A percentile compares a stretch with the other conserved stretches of the same genome.
Evolutionary conservation across 2,329 filamentous ascomycete species (phyloP).

Genomic region (Leptographium wingfieldii): DNA sequence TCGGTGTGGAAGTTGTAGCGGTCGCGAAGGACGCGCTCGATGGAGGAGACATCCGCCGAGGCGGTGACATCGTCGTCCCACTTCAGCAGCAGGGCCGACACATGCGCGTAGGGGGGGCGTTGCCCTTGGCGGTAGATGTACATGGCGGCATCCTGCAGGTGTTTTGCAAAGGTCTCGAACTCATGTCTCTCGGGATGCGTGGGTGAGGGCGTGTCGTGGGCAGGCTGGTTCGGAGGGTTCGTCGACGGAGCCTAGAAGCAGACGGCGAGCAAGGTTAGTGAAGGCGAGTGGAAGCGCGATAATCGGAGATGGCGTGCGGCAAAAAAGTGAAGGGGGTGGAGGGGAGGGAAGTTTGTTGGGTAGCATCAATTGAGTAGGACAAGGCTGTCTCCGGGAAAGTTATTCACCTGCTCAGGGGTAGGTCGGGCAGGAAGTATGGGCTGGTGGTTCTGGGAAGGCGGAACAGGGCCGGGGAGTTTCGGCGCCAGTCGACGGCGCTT

Average conservation of each 20-base stretch:
- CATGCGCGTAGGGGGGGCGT: conserved; percentile 41
- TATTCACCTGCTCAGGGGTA: conserved; percentile 10
- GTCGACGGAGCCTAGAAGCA: not conserved
- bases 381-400: not conserved
- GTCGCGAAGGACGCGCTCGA: conserved; percentile 46
- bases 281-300: not conserved
- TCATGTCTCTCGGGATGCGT: conserved; percentile 35
- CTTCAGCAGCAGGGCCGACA: conserved; percentile 46
- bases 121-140: conserved; percentile 52
- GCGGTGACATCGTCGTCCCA: conserved; percentile 49
- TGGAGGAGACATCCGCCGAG: conserved; percentile 38
- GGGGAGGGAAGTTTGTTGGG: not conserved
- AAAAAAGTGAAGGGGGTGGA: not conserved
- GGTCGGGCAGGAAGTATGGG: conserved; percentile 10
- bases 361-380: not conserved
- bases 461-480: conserved; percentile 15
- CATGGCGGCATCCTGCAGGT: conserved; percentile 57
- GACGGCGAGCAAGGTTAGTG: not conserved
- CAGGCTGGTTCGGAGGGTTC: not conserved
- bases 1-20: conserved; percentile 49
- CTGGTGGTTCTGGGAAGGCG: conserved; percentile 2
- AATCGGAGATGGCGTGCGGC: not conserved
- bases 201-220: conserved; percentile 3
- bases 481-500: conserved; percentile 18
- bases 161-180: conserved; percentile 54